Conservation (phyloP, 1,139 yeast genomes). For the Taphrina betulina region DNA sequence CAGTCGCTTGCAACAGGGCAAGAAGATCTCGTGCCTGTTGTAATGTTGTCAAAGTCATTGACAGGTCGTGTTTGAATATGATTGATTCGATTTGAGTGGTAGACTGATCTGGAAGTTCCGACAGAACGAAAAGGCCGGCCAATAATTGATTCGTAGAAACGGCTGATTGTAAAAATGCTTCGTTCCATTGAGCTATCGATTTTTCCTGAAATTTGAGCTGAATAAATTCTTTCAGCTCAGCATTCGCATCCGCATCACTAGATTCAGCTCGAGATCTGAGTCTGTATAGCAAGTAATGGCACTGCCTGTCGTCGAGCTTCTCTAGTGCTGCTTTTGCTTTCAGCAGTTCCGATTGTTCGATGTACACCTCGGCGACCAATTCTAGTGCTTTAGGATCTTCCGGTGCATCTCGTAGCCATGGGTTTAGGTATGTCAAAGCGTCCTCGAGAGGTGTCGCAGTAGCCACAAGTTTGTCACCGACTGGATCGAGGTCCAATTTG, state of each 20-base stretch:
- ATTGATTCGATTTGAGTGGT: background rate
- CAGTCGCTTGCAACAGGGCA: background rate
- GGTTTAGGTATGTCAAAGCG: conserved; percentile 46
- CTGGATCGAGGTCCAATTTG: conserved; percentile 49
- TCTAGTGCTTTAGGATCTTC: conserved; percentile 45
- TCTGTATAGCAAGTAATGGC: background rate
- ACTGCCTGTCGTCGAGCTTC: background rate
- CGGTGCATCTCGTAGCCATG: conserved; percentile 43
- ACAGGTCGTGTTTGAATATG: background rate
- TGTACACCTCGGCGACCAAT: conserved; percentile 37
- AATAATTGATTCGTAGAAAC: background rate
- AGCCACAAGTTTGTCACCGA: conserved; percentile 47
- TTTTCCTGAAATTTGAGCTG: background rate
- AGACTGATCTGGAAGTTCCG: background rate
- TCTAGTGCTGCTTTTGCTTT: background rate
- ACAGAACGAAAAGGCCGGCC: background rate
- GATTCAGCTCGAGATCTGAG: background rate
- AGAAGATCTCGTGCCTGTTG: conserved; percentile 1
- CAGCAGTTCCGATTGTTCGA: conserved; percentile 1
- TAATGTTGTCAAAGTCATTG: background rate
- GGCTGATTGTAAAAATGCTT: background rate
- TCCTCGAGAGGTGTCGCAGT: conserved; percentile 48
- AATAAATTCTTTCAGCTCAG: background rate
- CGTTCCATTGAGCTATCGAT: background rate
- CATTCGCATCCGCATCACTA: background rate